Conservation (phyloP, 805 yeast species). For the Metschnikowia cerradonensis region DNA sequence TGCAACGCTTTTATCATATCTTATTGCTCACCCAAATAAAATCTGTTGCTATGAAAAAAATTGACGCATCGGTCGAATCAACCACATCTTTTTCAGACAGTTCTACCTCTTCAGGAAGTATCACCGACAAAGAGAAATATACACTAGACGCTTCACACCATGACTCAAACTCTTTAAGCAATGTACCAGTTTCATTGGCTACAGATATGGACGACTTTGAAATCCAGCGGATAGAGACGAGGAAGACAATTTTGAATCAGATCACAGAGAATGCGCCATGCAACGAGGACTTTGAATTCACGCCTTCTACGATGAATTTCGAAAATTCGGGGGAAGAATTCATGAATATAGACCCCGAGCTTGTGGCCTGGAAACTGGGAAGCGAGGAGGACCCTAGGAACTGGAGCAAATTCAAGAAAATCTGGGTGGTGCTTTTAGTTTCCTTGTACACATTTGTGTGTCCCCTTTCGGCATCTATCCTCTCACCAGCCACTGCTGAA, state of each 20-base stretch:
- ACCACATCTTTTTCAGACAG: background rate
- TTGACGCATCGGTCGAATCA: background rate
- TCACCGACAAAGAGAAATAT: background rate
- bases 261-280: conserved; percentile 8
- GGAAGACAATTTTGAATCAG: conserved; percentile 27
- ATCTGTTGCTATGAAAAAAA: background rate
- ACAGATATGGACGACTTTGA: conserved; percentile 18
- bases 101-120: background rate
- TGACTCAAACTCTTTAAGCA: too few species aligned
- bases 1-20: background rate
- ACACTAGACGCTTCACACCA: background rate
- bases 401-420: conserved; percentile 26
- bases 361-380: conserved; percentile 32
- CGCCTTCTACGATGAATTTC: conserved; percentile 22
- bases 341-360: conserved; percentile 32
- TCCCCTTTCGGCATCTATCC: conserved; percentile 40
- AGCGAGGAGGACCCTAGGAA: conserved; percentile 35
- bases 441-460: conserved; percentile 36
- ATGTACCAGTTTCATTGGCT: background rate
- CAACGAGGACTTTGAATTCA: conserved; percentile 5
- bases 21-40: background rate
- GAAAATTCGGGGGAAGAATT: conserved; percentile 35
- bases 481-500: conserved; percentile 33
- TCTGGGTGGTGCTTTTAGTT: conserved; percentile 24
- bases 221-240: conserved; percentile 28